Evolutionary conservation across 2,329 filamentous ascomycete genomes (phyloP).

Genomic region (Cryoendolithus antarcticus): DNA sequence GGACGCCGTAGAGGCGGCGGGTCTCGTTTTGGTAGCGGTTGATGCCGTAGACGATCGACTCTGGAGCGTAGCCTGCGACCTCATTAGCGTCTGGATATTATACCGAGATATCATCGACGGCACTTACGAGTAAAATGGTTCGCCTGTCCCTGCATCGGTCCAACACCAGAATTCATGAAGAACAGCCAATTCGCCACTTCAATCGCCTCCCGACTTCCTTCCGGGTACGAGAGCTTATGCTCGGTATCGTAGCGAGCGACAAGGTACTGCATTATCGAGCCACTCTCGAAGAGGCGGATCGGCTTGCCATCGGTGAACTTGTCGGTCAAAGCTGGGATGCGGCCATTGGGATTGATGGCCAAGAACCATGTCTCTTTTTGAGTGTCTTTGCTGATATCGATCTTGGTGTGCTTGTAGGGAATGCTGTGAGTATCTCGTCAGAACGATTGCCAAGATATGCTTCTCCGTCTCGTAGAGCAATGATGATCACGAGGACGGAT

Average conservation of each 20-base stretch:
- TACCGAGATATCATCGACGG: no score
- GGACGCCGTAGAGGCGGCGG: slow-evolving; percentile 60
- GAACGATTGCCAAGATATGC: slow-evolving; percentile 2
- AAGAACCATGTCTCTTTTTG: slow-evolving; percentile 80
- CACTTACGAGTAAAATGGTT: slow-evolving; percentile 53
- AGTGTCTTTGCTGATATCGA: slow-evolving; percentile 56
- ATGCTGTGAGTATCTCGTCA: slow-evolving; percentile 25
- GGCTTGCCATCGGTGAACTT: slow-evolving; percentile 45
- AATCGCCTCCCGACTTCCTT: slow-evolving; percentile 22
- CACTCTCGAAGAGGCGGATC: slow-evolving; percentile 51
- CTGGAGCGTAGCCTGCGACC: slow-evolving; percentile 50
- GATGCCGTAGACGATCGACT: slow-evolving; percentile 68
- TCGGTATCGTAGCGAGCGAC: slow-evolving; percentile 15
- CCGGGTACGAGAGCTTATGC: slow-evolving; percentile 10
- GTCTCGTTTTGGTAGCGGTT: slow-evolving; percentile 72
- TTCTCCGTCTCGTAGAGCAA: no score
- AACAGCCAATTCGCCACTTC: slow-evolving; percentile 38
- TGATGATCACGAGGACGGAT: no score
- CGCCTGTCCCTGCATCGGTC: slow-evolving; percentile 67
- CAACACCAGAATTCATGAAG: slow-evolving; percentile 19
- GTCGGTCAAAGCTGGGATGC: slow-evolving; percentile 75
- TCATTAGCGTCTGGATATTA: no score
- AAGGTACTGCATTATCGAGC: slow-evolving; percentile 9
- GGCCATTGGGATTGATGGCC: slow-evolving; percentile 79
- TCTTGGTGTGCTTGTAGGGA: slow-evolving; percentile 58